A percentile compares a stretch with the other conserved stretches of the same genome.
Evolutionary conservation across 768 basidiomycete species (phyloP).

Genomic region (Neoboletus subvelutipes): DNA sequence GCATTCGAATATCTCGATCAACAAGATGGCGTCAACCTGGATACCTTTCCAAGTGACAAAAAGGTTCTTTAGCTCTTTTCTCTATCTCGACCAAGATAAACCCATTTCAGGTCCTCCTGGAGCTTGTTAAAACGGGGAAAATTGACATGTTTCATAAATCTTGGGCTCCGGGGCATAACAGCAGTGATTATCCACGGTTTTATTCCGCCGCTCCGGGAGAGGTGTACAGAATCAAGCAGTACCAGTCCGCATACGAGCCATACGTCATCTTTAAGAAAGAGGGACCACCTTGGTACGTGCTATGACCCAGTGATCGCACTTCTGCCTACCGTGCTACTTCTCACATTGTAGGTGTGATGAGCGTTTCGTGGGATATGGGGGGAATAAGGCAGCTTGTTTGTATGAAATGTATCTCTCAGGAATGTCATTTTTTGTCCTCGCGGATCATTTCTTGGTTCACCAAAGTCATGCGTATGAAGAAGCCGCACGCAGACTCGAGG

Average conservation of each 20-base stretch:
- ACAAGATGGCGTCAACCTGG: conserved; percentile 57
- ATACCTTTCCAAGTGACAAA: conserved; percentile 68
- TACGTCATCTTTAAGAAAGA: conserved; percentile 82
- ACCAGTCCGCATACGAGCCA: conserved; percentile 86
- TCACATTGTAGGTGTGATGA: conserved; percentile 75
- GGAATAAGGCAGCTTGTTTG: conserved; percentile 89
- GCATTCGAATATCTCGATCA: conserved; percentile 80
- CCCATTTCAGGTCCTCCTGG: conserved; percentile 48
- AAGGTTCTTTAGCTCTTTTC: conserved; percentile 37
- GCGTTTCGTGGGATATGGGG: conserved; percentile 87
- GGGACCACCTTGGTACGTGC: conserved; percentile 65
- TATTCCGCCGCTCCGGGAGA: conserved; percentile 59
- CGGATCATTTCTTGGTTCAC: conserved; percentile 87
- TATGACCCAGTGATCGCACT: background rate
- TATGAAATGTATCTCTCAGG: conserved; percentile 91
- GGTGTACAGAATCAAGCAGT: conserved; percentile 72
- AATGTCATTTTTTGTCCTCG: conserved; percentile 77
- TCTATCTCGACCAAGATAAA: background rate
- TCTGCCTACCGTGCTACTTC: background rate
- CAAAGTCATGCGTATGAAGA: conserved; percentile 86
- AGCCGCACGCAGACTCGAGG: conserved; percentile 67
- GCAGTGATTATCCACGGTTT: conserved; percentile 74
- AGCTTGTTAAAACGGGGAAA: conserved; percentile 52
- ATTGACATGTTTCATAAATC: conserved; percentile 76
- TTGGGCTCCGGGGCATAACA: conserved; percentile 80